Evolutionary conservation across 2,329 filamentous ascomycete genomes (phyloP).

Genomic region (Alternaria novae-zelandiae): DNA sequence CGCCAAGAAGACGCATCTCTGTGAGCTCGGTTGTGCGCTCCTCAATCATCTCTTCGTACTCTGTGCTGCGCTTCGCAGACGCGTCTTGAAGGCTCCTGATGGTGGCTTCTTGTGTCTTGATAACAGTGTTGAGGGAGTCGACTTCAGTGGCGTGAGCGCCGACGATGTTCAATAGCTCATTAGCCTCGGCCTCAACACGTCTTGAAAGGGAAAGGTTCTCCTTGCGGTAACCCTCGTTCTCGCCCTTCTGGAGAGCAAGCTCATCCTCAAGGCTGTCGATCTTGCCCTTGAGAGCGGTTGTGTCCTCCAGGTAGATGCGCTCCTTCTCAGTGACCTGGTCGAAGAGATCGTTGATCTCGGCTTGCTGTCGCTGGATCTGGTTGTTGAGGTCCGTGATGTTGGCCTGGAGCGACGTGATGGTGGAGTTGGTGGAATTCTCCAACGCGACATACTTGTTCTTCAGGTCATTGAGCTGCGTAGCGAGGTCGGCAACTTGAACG

Average conservation of each 20-base stretch:
- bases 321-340: constrained; percentile 35
- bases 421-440: constrained; percentile 39
- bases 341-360: constrained; percentile 46
- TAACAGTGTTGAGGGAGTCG: constrained; percentile 44
- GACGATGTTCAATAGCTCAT: constrained; percentile 39
- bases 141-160: constrained; percentile 38
- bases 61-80: constrained; percentile 25
- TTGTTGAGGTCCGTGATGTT: constrained; percentile 52
- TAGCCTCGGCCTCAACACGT: constrained; percentile 37
- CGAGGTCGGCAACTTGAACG: constrained; percentile 43
- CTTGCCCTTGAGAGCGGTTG: constrained; percentile 29
- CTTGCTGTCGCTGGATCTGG: constrained; percentile 46
- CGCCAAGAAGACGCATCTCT: constrained; percentile 43
- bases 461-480: constrained; percentile 43
- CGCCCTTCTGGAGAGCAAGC: constrained; percentile 23
- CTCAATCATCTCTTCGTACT: constrained; percentile 33
- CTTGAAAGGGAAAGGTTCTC: constrained; percentile 38
- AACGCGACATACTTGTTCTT: constrained; percentile 39
- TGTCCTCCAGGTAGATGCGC: constrained; percentile 35
- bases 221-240: constrained; percentile 33
- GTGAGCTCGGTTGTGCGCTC: constrained; percentile 41
- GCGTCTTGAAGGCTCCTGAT: constrained; percentile 44
- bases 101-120: constrained; percentile 47
- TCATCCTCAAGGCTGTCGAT: constrained; percentile 31
- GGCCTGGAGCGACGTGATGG: constrained; percentile 40